Conservation (phyloP, 371 early-diverging fungal species). For the Funneliformis caledonium region DNA sequence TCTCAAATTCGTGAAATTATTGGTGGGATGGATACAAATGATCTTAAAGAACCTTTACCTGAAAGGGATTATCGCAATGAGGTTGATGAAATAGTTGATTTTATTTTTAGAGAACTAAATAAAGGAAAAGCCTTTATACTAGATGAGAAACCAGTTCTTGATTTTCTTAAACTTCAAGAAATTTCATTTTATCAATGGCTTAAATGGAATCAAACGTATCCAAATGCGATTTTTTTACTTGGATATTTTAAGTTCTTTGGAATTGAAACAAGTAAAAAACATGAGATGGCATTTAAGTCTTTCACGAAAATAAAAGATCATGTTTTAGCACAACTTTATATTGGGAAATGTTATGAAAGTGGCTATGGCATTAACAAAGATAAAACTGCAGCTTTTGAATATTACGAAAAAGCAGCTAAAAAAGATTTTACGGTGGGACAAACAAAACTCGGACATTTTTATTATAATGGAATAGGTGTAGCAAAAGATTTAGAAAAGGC, state of each 20-base stretch:
- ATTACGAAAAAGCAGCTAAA: slow-evolving; percentile 43
- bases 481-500: slow-evolving; percentile 62
- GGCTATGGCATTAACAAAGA: slow-evolving; percentile 30
- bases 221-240: neutral
- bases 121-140: too few relatives aligned
- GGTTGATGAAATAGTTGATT: too few relatives aligned
- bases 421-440: slow-evolving; percentile 65
- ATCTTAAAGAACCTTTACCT: too few relatives aligned
- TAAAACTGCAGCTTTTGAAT: slow-evolving; percentile 21
- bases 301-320: neutral
- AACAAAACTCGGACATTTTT: slow-evolving; percentile 78
- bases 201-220: neutral
- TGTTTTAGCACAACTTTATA: neutral
- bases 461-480: slow-evolving; percentile 77
- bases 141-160: neutral
- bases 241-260: neutral
- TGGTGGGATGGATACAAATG: too few relatives aligned
- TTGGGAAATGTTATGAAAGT: slow-evolving; percentile 36
- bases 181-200: neutral
- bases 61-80: too few relatives aligned
- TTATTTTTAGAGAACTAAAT: too few relatives aligned
- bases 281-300: neutral
- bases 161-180: neutral
- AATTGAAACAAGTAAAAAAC: neutral
- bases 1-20: too few relatives aligned